A percentile compares a stretch with the other conserved stretches of the same genome.
Evolutionary conservation across 768 basidiomycete genomes (phyloP).

Genomic region (Boletellus emodensis): DNA sequence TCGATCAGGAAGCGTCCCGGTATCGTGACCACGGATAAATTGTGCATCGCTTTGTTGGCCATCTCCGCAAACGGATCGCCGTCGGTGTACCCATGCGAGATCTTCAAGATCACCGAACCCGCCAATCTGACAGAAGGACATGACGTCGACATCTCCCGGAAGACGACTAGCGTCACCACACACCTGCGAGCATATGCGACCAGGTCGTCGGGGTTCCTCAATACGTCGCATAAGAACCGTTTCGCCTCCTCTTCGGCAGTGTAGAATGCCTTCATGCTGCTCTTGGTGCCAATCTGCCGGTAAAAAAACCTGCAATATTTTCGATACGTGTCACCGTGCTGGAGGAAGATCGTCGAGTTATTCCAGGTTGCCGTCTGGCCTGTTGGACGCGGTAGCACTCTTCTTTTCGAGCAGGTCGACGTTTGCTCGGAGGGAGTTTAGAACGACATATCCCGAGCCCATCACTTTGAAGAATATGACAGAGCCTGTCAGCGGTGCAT

Average conservation of each 20-base stretch:
- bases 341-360: not conserved
- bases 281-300: constrained; percentile 7
- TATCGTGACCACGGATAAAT: constrained; percentile 1
- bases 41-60: constrained; percentile 21
- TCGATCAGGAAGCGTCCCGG: constrained; percentile 16
- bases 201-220: constrained; percentile 2
- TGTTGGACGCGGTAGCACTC: constrained; percentile 2
- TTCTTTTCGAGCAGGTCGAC: constrained; percentile 13
- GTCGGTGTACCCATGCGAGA: constrained; percentile 32
- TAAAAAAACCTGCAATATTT: constrained; percentile 8
- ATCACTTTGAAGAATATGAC: not conserved
- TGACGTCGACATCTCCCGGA: not conserved
- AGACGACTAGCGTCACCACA: not conserved
- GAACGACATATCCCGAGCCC: constrained; percentile 43
- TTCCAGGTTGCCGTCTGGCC: constrained; percentile 19
- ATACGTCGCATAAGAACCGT: constrained; percentile 1
- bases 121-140: constrained; percentile 25
- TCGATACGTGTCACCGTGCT: constrained; percentile 4
- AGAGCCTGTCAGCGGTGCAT: not conserved
- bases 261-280: constrained; percentile 2
- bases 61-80: constrained; percentile 32
- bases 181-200: constrained; percentile 8
- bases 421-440: constrained; percentile 41
- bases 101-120: not conserved
- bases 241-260: constrained; percentile 2